Percentiles rank a stretch among this genome's conserved stretches.
These are phyloP conservation scores for Alternaria ethzedia DNA, from an alignment of 2,329 filamentous ascomycete species.

Conservation along the genomic window DNA sequence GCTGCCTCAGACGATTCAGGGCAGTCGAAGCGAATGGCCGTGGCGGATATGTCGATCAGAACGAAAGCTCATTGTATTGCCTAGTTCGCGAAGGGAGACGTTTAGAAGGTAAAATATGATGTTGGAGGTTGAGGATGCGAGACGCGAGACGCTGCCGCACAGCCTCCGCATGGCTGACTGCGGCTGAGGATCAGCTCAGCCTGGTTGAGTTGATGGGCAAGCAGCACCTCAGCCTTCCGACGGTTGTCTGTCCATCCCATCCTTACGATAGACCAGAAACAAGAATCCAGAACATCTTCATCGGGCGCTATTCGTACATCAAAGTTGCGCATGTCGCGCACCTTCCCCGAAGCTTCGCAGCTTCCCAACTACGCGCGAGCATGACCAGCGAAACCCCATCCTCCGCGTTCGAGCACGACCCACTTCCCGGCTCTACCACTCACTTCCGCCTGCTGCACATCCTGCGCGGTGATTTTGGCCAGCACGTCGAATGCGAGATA, in stretches of 20 bases:
- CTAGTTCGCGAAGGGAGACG: background rate
- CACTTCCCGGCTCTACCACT: background rate
- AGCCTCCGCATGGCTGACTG: background rate
- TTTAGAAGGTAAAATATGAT: background rate
- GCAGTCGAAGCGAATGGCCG: background rate
- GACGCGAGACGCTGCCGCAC: background rate
- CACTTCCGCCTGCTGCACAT: slow-evolving; percentile 3
- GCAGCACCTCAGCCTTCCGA: background rate
- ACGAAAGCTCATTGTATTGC: background rate
- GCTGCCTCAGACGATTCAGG: background rate
- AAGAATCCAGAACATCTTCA: background rate
- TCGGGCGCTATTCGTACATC: background rate
- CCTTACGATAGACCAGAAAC: background rate
- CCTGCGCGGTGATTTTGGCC: background rate
- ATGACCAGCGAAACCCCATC: background rate
- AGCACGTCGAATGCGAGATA: slow-evolving; percentile 1
- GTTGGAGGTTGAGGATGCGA: background rate
- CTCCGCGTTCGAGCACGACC: slow-evolving; percentile 2
- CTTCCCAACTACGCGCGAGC: background rate
- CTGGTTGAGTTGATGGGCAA: background rate
- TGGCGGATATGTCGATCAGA: background rate
- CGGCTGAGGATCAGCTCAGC: background rate
- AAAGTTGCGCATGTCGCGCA: background rate
- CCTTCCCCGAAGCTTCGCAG: background rate
- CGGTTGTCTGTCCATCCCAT: background rate